Conservation (phyloP, 2,329 filamentous ascomycete genomes). For the Fusarium zealandicum region DNA sequence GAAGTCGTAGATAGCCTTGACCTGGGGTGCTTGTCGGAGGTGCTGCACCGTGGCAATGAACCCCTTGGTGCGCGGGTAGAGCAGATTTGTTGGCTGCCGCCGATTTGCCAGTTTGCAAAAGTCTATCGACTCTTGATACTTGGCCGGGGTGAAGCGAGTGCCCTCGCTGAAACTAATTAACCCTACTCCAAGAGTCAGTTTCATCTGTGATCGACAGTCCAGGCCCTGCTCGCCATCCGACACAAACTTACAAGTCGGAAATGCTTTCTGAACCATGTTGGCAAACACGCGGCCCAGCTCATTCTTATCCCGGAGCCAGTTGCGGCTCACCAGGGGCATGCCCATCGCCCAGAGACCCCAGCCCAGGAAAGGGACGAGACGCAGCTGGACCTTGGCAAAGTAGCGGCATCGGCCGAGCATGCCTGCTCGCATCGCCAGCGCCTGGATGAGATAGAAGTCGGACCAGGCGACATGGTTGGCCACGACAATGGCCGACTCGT, state of each 20-base stretch:
- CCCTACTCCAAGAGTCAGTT: constrained; percentile 51
- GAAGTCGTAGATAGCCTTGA: constrained; percentile 63
- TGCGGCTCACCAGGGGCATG: constrained; percentile 68
- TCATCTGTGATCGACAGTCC: constrained; percentile 2
- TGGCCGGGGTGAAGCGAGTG: constrained; percentile 64
- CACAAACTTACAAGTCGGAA: constrained; percentile 63
- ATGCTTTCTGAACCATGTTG: constrained; percentile 58
- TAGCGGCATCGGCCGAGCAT: constrained; percentile 70
- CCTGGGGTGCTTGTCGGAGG: constrained; percentile 57
- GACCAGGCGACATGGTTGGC: constrained; percentile 68
- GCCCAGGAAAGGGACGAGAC: constrained; percentile 65
- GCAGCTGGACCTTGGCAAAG: constrained; percentile 67
- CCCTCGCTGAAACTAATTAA: constrained; percentile 70
- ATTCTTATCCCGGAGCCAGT: constrained; percentile 63
- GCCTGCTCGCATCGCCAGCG: constrained; percentile 57
- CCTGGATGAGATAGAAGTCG: constrained; percentile 71
- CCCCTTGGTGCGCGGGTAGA: constrained; percentile 67
- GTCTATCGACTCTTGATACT: constrained; percentile 57
- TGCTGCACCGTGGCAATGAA: constrained; percentile 67
- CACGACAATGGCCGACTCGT: constrained; percentile 67
- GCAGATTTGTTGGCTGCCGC: constrained; percentile 62
- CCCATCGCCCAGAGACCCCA: constrained; percentile 72
- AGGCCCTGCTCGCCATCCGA: neutral
- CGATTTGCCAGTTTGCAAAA: constrained; percentile 61
- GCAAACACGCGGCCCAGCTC: constrained; percentile 66